These are phyloP conservation scores for Pleurotus ostreatus DNA, from an alignment of 768 basidiomycete genomes.

Conservation along the genomic window DNA sequence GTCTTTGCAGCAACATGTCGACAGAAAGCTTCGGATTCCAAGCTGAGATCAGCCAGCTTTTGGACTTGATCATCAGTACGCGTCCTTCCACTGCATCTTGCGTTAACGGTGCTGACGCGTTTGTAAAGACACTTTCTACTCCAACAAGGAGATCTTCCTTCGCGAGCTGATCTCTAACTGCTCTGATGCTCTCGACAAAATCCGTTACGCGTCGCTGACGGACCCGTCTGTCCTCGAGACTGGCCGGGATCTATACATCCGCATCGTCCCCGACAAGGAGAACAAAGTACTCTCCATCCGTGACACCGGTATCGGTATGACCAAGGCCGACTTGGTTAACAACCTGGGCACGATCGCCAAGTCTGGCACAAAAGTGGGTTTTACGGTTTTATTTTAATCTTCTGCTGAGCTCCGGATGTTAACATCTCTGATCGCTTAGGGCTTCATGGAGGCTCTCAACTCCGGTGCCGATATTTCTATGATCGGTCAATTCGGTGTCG, in stretches of 20 bases:
- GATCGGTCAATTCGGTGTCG: slow-evolving; percentile 99
- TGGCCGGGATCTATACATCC: slow-evolving; percentile 91
- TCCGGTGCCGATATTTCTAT: slow-evolving; percentile 90
- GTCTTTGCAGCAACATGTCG: slow-evolving; percentile 45
- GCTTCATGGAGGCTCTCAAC: slow-evolving; percentile 98
- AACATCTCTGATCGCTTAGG: slow-evolving; percentile 40
- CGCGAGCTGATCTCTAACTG: slow-evolving; percentile 96
- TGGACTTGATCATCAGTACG: slow-evolving; percentile 98
- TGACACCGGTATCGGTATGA: slow-evolving; percentile 99
- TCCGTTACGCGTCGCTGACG: slow-evolving; percentile 94
- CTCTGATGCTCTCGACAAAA: slow-evolving; percentile 99
- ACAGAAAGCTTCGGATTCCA: slow-evolving; percentile 94
- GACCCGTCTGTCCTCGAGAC: slow-evolving; percentile 87
- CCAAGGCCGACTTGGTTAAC: slow-evolving; percentile 99
- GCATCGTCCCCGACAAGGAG: slow-evolving; percentile 94
- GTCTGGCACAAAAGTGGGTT: slow-evolving; percentile 82
- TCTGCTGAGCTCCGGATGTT: slow-evolving; percentile 5
- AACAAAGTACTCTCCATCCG: slow-evolving; percentile 87
- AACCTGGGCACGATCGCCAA: slow-evolving; percentile 96
- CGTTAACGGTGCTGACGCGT: slow-evolving; percentile 6
- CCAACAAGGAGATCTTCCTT: slow-evolving; percentile 99
- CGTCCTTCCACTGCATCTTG: slow-evolving; percentile 6
- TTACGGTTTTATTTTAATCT: slow-evolving; percentile 4
- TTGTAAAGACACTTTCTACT: slow-evolving; percentile 94
- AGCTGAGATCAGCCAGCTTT: slow-evolving; percentile 97